phyloP scores from a whole-genome alignment of 176 grass and related monocot genomes.

The Poa annua region DNA sequence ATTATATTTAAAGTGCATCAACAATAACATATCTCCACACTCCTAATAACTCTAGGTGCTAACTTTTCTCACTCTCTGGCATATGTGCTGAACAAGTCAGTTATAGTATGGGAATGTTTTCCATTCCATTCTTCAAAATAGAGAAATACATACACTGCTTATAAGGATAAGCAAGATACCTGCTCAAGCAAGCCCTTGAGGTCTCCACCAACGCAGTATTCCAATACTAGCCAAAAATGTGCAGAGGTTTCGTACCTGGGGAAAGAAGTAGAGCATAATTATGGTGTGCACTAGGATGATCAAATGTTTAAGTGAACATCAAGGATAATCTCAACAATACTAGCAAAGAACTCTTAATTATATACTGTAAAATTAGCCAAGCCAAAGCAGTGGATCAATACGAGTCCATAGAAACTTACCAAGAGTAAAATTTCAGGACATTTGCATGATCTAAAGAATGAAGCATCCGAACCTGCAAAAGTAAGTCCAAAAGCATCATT shows the following conservation, averaged over 20 bases:
- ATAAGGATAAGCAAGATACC: conserved; percentile 53
- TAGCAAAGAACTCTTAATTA: conserved; percentile 15
- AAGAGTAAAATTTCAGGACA: conserved; percentile 85
- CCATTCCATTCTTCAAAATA: conserved; percentile 31
- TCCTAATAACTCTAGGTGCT: background rate
- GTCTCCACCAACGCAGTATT: conserved; percentile 93
- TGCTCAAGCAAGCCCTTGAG: conserved; percentile 80
- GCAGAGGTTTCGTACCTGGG: conserved; percentile 93
- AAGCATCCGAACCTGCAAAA: conserved; percentile 84
- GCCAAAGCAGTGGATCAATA: conserved; percentile 6
- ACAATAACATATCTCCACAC: background rate
- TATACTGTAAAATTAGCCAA: conserved; percentile 22
- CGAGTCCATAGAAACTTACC: conserved; percentile 53
- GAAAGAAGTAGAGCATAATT: conserved; percentile 29
- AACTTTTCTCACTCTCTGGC: background rate
- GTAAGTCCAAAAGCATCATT: conserved; percentile 39
- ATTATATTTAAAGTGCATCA: conserved; percentile 15
- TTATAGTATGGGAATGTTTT: conserved; percentile 1
- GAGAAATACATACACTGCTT: conserved; percentile 7
- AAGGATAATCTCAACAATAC: conserved; percentile 31
- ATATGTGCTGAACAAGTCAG: conserved; percentile 2
- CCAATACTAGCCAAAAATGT: conserved; percentile 93
- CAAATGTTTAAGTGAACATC: conserved; percentile 17
- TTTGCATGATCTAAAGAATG: conserved; percentile 85
- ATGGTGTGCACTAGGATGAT: background rate